These are phyloP conservation scores for Dictyostelium purpureum DNA, from an alignment of 78 protist genomes.

Conservation along the genomic window DNA sequence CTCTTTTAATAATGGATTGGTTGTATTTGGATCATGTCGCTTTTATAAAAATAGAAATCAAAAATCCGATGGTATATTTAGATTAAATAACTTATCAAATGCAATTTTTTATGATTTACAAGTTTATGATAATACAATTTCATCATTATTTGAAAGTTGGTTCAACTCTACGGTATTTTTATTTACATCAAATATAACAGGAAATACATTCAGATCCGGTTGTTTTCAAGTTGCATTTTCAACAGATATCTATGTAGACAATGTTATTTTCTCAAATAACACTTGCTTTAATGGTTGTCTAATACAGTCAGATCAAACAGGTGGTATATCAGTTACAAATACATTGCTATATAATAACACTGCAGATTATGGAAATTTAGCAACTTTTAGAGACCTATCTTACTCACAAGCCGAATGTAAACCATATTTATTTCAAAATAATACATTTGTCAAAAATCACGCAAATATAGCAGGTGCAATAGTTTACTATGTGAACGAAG, in stretches of 20 bases:
- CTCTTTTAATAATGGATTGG: conserved; percentile 19
- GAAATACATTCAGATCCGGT: not conserved
- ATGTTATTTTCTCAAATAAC: not conserved
- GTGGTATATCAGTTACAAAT: not conserved
- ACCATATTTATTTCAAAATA: not conserved
- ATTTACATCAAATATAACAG: not conserved
- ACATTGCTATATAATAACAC: not conserved
- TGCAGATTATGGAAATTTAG: not conserved
- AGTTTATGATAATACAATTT: not conserved
- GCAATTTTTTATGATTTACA: not conserved
- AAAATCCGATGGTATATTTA: not conserved
- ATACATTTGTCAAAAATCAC: not conserved
- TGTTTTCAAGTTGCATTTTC: not conserved
- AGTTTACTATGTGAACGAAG: not conserved
- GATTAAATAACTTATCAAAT: not conserved
- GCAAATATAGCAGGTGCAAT: conserved; percentile 7
- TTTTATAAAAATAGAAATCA: not conserved
- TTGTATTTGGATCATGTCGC: not conserved
- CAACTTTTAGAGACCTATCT: not conserved
- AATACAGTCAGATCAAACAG: not conserved
- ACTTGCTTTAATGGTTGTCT: not conserved
- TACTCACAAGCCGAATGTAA: not conserved
- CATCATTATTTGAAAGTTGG: not conserved
- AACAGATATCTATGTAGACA: not conserved
- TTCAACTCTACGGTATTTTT: not conserved